Evolutionary conservation across 768 basidiomycete genomes (phyloP).

Genomic region (Mycena crocata): DNA sequence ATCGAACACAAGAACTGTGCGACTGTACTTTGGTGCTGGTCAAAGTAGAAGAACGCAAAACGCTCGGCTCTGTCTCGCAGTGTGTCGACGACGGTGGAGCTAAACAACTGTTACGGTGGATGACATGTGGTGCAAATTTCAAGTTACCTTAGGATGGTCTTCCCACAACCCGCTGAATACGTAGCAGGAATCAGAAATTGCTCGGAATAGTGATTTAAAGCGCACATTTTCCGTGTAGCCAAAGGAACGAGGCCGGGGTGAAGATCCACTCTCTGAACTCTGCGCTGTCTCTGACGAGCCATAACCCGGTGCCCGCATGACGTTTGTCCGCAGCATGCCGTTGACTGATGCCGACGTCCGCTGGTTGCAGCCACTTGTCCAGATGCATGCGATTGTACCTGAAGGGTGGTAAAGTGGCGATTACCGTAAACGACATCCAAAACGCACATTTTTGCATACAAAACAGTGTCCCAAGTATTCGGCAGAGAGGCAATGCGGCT

Average conservation of each 20-base stretch:
- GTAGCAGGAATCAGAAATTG: not conserved
- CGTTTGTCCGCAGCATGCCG: constrained; percentile 1
- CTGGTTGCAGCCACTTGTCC: constrained; percentile 3
- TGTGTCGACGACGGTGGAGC: constrained; percentile 7
- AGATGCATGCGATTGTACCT: not conserved
- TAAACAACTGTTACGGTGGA: not conserved
- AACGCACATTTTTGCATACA: not conserved
- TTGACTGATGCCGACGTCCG: not conserved
- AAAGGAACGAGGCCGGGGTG: constrained; percentile 2
- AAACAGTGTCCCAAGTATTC: not conserved
- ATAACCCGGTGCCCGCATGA: not conserved
- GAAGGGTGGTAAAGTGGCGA: not conserved
- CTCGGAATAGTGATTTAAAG: not conserved
- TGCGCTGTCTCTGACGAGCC: not conserved
- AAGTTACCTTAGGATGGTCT: constrained; percentile 11
- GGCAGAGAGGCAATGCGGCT: not conserved
- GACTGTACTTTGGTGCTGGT: constrained; percentile 14
- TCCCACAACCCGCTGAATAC: constrained; percentile 12
- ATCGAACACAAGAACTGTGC: constrained; percentile 10
- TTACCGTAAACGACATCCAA: not conserved
- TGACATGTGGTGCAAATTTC: too few species aligned
- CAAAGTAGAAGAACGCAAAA: constrained; percentile 18
- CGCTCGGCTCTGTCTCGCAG: not conserved
- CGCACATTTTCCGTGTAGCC: constrained; percentile 18
- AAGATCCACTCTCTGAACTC: constrained; percentile 11